These are phyloP conservation scores for Capsicum rhomboideum DNA, from an alignment of 257 asterid genomes.

Conservation along the genomic window DNA sequence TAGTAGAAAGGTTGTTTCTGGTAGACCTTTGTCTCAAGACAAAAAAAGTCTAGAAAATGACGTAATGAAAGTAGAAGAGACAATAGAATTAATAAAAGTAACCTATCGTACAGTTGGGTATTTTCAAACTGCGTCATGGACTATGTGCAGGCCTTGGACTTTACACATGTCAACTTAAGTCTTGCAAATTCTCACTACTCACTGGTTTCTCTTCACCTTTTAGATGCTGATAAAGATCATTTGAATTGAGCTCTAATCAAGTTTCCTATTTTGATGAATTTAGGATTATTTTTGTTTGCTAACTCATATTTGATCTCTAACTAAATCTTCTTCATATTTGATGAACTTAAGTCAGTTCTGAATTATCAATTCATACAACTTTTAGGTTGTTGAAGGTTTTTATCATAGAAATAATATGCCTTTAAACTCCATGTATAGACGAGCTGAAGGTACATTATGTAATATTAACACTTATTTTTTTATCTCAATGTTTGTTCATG, in stretches of 20 bases:
- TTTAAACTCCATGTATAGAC: conserved; percentile 64
- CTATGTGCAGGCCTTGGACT: too few relatives aligned
- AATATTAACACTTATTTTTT: not conserved
- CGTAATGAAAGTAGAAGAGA: too few relatives aligned
- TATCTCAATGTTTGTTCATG: not conserved
- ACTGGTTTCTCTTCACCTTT: too few relatives aligned
- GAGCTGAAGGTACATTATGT: conserved; percentile 56
- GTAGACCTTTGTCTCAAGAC: too few relatives aligned
- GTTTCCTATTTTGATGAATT: not conserved
- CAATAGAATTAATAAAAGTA: too few relatives aligned
- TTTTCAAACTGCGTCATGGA: too few relatives aligned
- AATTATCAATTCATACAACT: not conserved
- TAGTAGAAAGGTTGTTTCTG: too few relatives aligned
- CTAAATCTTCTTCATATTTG: not conserved
- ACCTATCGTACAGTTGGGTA: too few relatives aligned
- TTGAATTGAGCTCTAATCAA: not conserved
- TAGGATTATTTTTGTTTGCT: not conserved
- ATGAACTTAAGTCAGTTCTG: not conserved
- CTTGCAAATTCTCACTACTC: too few relatives aligned
- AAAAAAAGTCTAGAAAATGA: too few relatives aligned
- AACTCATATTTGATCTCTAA: not conserved
- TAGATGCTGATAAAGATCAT: too few relatives aligned
- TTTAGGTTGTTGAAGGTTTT: conserved; percentile 96
- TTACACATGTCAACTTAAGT: too few relatives aligned
- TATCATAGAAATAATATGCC: conserved; percentile 76